These are phyloP conservation scores for Raphidocelis subcapitata DNA, from an alignment of 139 green algal genomes.

Conservation along the genomic window DNA sequence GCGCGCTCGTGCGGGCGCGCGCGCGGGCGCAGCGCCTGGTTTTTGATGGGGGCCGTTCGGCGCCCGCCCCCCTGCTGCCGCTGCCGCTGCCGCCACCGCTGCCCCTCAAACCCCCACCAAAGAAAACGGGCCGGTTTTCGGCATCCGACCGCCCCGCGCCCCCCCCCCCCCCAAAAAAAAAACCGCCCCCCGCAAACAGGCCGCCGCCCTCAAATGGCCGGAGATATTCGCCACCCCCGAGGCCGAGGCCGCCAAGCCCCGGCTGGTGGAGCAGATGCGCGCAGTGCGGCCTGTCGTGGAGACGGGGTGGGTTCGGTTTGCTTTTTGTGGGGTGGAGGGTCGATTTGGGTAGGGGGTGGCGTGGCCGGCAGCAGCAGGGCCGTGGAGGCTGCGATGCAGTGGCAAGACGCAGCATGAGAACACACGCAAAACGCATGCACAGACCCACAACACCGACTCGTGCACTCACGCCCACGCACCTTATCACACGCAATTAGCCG, in stretches of 20 bases:
- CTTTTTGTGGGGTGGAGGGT: too few relatives aligned
- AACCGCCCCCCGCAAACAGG: constrained; percentile 42
- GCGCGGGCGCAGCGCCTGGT: not conserved
- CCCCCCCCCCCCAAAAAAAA: not conserved
- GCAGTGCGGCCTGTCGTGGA: constrained; percentile 93
- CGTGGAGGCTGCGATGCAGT: too few relatives aligned
- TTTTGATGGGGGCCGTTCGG: not conserved
- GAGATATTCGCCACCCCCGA: constrained; percentile 71
- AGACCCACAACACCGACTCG: too few relatives aligned
- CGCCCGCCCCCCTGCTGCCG: not conserved
- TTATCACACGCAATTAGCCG: too few relatives aligned
- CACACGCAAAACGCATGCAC: too few relatives aligned
- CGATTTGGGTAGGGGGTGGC: too few relatives aligned
- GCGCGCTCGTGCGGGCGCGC: not conserved
- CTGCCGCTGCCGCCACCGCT: too few relatives aligned
- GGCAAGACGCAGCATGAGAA: too few relatives aligned
- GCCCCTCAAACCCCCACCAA: too few relatives aligned
- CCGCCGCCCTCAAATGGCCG: constrained; percentile 78
- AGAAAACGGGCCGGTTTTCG: not conserved
- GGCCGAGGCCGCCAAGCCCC: constrained; percentile 54
- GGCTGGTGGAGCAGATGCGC: constrained; percentile 72
- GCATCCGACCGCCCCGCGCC: not conserved
- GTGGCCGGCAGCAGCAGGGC: too few relatives aligned
- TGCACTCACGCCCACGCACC: too few relatives aligned
- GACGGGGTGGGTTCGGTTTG: constrained; percentile 80